These are phyloP conservation scores for Debaryomyces maramus DNA, from an alignment of 805 yeast species.

Conservation along the genomic window DNA sequence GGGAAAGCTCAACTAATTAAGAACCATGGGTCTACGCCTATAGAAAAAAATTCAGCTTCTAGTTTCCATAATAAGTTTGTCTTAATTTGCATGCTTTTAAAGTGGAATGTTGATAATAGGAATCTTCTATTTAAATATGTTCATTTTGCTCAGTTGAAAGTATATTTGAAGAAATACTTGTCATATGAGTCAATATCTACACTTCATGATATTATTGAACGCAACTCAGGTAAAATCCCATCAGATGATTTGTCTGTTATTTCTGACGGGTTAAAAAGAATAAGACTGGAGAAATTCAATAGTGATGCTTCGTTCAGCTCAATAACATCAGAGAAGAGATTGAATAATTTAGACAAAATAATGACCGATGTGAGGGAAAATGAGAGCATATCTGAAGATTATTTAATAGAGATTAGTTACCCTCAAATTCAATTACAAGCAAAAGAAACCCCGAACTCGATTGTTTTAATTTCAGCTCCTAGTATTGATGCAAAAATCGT, in stretches of 20 bases:
- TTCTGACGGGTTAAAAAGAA: constrained; percentile 44
- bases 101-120: constrained; percentile 42
- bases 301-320: constrained; percentile 1
- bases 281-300: constrained; percentile 13
- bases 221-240: constrained; percentile 6
- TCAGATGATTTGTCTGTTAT: constrained; percentile 11
- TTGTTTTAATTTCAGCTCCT: constrained; percentile 73
- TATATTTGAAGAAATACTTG: constrained; percentile 28
- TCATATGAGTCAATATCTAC: constrained; percentile 35
- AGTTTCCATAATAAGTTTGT: constrained; percentile 40
- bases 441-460: constrained; percentile 46
- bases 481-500: constrained; percentile 65
- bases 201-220: constrained; percentile 32
- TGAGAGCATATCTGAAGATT: constrained; percentile 39
- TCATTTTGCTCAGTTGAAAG: constrained; percentile 34
- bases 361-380: constrained; percentile 20
- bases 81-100: constrained; percentile 38
- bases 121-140: constrained; percentile 35
- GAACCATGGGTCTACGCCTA: constrained; percentile 6
- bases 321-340: constrained; percentile 16
- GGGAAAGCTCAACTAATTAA: not conserved
- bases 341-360: constrained; percentile 34
- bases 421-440: constrained; percentile 47
- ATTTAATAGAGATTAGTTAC: constrained; percentile 36
- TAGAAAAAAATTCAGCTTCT: constrained; percentile 9